phyloP scores from a whole-genome alignment of 495 filamentous ascomycete species.

The Stereocaulon alpinum region DNA sequence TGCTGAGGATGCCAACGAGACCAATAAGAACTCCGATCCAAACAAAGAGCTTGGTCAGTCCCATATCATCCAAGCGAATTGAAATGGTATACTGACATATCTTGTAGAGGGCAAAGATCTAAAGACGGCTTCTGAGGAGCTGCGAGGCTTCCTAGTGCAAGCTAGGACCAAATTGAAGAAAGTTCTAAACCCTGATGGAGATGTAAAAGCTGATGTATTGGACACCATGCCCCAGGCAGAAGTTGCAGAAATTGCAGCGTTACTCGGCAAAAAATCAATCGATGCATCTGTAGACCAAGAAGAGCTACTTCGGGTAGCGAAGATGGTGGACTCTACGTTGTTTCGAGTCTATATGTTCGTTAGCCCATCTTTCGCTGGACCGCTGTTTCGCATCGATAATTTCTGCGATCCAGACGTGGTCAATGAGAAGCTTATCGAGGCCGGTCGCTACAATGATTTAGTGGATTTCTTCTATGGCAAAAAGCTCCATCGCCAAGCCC shows the following conservation, averaged over 20 bases:
- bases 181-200: slow-evolving; percentile 66
- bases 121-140: slow-evolving; percentile 62
- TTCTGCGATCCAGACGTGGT: slow-evolving; percentile 96
- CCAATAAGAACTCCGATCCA: slow-evolving; percentile 23
- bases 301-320: slow-evolving; percentile 61
- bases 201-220: slow-evolving; percentile 51
- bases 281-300: slow-evolving; percentile 53
- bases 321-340: slow-evolving; percentile 80
- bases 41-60: slow-evolving; percentile 40
- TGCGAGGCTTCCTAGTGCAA: slow-evolving; percentile 77
- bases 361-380: slow-evolving; percentile 70
- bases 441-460: slow-evolving; percentile 80
- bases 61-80: background rate
- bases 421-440: slow-evolving; percentile 81
- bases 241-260: slow-evolving; percentile 33
- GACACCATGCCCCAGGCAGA: slow-evolving; percentile 39
- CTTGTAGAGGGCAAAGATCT: slow-evolving; percentile 64
- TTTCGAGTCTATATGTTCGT: slow-evolving; percentile 92
- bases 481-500: slow-evolving; percentile 77
- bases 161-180: slow-evolving; percentile 71
- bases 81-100: background rate
- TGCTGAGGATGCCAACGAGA: slow-evolving; percentile 17
- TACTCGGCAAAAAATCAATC: slow-evolving; percentile 26
- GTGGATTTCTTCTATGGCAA: slow-evolving; percentile 97
- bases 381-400: slow-evolving; percentile 91